Evolutionary conservation across 2,329 filamentous ascomycete species (phyloP), one percentile per base, ranked within the genome.

Genomic region (Emmonsiellopsis sp.): DNA sequence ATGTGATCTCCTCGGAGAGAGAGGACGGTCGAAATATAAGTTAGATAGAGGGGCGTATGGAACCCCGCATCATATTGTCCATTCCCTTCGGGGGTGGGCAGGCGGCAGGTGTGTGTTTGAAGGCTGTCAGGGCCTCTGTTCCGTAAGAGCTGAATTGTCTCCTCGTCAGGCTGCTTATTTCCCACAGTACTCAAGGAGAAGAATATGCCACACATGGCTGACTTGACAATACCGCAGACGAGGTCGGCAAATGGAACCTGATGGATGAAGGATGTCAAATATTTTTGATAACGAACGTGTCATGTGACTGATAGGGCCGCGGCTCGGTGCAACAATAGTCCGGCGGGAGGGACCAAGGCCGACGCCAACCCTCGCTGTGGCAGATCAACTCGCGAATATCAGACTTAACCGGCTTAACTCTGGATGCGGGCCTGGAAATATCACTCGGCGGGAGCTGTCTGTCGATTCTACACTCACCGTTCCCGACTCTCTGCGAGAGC

Each of bases 11-110:
- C 92, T 61, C 93, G 83, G n/a, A 98, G 75, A 3, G 90, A 84
- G n/a, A 97, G 80, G 0, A 98, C 92, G 0, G 90, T 94, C 6
- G 92, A 93, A 10, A 83, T 80, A 63, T 94, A 86, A 13, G 75
- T 78, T 52, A 54, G 52, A 54, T 52, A 46, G 56, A 60, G 58
- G 56, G 50, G 51, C 6, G 39, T 13, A 14, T n/a, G n/a, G 39
- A 5, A 21, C 8, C 7, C 10, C 27, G 17, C 31, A 27, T 36
- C 7, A 50, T 49, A 13, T 42, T 27, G 6, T 40, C 42, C 40
- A 6, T n/a, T 8, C 9, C 11, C 17, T 37, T 53, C n/a, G 3
- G 13, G 50, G 14, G 10, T 39, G 2, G 59, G 37, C 13, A 64
- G n/a, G 53, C 62, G 56, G 34, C 67, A 55, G 13, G 61, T 61